These are phyloP conservation scores for Eutrema salsugineum DNA, from an alignment of 441 rosid species.

Conservation along the genomic window DNA sequence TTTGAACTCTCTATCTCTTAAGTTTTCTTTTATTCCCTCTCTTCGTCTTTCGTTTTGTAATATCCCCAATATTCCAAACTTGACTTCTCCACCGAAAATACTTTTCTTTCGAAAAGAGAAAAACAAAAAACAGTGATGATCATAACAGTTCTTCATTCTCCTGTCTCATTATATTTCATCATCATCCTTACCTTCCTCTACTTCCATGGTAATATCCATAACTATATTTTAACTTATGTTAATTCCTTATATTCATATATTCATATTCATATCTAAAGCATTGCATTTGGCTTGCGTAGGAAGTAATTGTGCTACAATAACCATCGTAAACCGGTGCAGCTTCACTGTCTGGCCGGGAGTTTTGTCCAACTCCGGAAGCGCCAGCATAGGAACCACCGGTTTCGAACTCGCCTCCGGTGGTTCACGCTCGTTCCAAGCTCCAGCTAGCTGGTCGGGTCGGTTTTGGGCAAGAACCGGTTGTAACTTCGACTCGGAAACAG, in stretches of 20 bases:
- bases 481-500: slow-evolving; percentile 39
- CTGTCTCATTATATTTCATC: slow-evolving; percentile 21
- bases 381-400: slow-evolving; percentile 46
- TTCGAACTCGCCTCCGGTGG: slow-evolving; percentile 42
- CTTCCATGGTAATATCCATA: slow-evolving; percentile 11
- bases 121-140: slow-evolving; percentile 10
- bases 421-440: slow-evolving; percentile 47
- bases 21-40: neutral
- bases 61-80: slow-evolving; percentile 14
- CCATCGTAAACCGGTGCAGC: slow-evolving; percentile 46
- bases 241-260: too few species aligned
- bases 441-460: slow-evolving; percentile 61
- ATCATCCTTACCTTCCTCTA: slow-evolving; percentile 17
- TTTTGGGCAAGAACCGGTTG: slow-evolving; percentile 70
- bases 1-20: slow-evolving; percentile 17
- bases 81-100: slow-evolving; percentile 23
- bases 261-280: neutral
- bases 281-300: slow-evolving; percentile 33
- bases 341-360: slow-evolving; percentile 68
- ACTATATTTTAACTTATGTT: too few species aligned
- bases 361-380: slow-evolving; percentile 41
- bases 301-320: slow-evolving; percentile 53
- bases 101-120: slow-evolving; percentile 9
- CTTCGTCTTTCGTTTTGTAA: slow-evolving; percentile 9
- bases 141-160: slow-evolving; percentile 19